These are phyloP conservation scores for Trametes coccinea DNA, from an alignment of 768 basidiomycete species.

Conservation along the genomic window DNA sequence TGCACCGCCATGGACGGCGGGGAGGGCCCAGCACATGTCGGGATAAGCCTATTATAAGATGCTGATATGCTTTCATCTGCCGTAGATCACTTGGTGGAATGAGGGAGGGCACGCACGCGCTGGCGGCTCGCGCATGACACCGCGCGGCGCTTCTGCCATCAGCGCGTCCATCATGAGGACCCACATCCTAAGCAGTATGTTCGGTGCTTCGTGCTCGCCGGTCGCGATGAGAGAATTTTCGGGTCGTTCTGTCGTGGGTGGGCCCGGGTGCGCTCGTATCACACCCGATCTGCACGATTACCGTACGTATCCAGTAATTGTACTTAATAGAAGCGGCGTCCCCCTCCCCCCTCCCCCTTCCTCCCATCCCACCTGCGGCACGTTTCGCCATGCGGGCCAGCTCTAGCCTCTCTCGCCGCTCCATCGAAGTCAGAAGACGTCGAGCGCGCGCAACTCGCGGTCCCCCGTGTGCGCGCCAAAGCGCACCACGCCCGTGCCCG, in stretches of 20 bases:
- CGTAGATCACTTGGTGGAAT: conserved; percentile 24
- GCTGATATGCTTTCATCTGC: conserved; percentile 19
- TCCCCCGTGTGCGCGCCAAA: conserved; percentile 6
- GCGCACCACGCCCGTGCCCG: neutral
- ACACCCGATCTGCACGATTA: conserved; percentile 8
- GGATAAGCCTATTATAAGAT: conserved; percentile 14
- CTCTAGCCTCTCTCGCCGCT: neutral
- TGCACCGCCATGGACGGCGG: neutral
- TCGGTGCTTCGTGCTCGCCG: conserved; percentile 9
- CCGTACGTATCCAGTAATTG: conserved; percentile 10
- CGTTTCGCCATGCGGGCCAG: conserved; percentile 2
- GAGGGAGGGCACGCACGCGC: conserved; percentile 16
- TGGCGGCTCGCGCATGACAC: conserved; percentile 16
- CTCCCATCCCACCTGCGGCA: neutral
- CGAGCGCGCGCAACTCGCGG: neutral
- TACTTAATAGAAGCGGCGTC: conserved; percentile 13
- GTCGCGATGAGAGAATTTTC: neutral
- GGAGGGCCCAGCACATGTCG: neutral
- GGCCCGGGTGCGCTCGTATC: neutral
- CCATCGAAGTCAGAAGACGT: conserved; percentile 9
- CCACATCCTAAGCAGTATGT: conserved; percentile 1
- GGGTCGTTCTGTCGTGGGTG: neutral
- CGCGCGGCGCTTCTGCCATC: conserved; percentile 16
- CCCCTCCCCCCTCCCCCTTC: neutral
- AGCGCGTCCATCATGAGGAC: conserved; percentile 14